phyloP scores from a whole-genome alignment of 2,329 filamentous ascomycete species.

The Scedosporium dehoogii region DNA sequence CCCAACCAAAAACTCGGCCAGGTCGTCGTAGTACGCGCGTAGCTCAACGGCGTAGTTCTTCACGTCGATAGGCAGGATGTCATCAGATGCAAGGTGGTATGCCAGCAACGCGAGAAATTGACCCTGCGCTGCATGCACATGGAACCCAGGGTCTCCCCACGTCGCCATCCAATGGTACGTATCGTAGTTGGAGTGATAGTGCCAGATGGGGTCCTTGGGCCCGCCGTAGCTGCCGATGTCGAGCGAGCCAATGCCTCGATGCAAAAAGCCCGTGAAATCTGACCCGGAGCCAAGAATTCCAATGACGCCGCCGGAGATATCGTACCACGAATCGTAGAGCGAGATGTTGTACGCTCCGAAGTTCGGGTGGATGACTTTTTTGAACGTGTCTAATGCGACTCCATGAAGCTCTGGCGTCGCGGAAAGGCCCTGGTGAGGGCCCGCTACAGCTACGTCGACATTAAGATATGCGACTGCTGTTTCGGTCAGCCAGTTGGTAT shows the following conservation, averaged over 20 bases:
- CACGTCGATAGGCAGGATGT: conserved; percentile 28
- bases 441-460: conserved; percentile 58
- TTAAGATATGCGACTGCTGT: conserved; percentile 71
- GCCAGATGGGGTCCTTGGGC: conserved; percentile 47
- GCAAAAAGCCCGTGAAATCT: conserved; percentile 59
- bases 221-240: conserved; percentile 44
- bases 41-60: conserved; percentile 30
- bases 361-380: conserved; percentile 46
- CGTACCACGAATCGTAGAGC: conserved; percentile 30
- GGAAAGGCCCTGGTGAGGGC: conserved; percentile 44
- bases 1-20: conserved; percentile 22
- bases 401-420: conserved; percentile 61
- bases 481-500: conserved; percentile 62
- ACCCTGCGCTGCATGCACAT: conserved; percentile 49
- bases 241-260: conserved; percentile 33
- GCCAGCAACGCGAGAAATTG: conserved; percentile 32
- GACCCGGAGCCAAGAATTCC: conserved; percentile 54
- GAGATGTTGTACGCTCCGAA: conserved; percentile 40
- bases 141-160: conserved; percentile 58
- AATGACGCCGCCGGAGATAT: conserved; percentile 25
- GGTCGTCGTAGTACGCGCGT: conserved; percentile 26
- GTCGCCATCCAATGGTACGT: conserved; percentile 75
- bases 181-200: conserved; percentile 81
- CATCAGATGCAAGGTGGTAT: conserved; percentile 26
- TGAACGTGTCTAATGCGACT: conserved; percentile 51